These are phyloP conservation scores for Chaetomium globosum DNA, from an alignment of 2,329 filamentous ascomycete genomes.

Conservation along the genomic window DNA sequence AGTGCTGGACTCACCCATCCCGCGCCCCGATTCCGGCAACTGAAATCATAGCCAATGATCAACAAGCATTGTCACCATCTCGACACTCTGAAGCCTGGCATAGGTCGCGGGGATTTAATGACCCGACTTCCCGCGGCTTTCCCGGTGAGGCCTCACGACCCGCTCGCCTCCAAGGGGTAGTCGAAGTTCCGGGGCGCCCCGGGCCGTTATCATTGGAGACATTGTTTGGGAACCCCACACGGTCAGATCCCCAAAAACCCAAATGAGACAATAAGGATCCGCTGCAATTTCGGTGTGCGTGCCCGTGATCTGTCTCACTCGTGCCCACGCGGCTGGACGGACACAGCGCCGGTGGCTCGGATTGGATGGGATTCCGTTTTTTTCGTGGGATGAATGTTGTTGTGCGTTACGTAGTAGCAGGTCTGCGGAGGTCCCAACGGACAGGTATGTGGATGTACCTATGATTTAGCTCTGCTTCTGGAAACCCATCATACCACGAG, in stretches of 20 bases:
- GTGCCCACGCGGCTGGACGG: not conserved
- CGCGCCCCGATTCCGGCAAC: not conserved
- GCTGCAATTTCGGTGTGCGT: not conserved
- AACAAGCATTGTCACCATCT: not conserved
- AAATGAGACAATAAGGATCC: not conserved
- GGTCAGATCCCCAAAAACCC: too few species aligned
- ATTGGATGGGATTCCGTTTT: not conserved
- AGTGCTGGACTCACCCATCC: not conserved
- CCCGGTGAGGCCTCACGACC: not conserved
- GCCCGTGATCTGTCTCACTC: not conserved
- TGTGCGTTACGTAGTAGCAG: not conserved
- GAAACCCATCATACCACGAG: not conserved
- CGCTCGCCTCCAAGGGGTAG: not conserved
- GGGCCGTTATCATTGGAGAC: not conserved
- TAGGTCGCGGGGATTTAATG: not conserved
- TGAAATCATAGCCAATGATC: not conserved
- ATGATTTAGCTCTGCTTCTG: too few species aligned
- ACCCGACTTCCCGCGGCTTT: not conserved
- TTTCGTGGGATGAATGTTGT: not conserved
- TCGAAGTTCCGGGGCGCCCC: not conserved
- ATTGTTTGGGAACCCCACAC: not conserved
- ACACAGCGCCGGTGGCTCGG: not conserved
- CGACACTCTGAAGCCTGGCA: not conserved
- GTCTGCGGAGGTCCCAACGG: not conserved
- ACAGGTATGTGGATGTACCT: too few species aligned